These are phyloP conservation scores for Fusarium sp. DNA, from an alignment of 2,329 filamentous ascomycete genomes.

Conservation along the genomic window DNA sequence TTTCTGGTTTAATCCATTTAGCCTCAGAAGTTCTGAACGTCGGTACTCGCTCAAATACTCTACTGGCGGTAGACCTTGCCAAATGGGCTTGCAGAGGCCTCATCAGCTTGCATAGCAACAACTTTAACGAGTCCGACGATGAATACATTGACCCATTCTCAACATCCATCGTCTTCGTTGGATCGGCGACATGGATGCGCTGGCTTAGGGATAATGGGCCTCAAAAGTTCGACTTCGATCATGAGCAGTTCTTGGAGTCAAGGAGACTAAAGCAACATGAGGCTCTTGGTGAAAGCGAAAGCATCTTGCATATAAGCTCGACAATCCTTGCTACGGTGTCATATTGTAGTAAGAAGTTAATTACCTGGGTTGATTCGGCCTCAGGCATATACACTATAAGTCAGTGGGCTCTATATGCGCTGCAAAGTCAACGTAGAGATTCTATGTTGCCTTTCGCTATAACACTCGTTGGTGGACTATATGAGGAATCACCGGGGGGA, in stretches of 20 bases:
- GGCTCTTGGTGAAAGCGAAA: fast-evolving
- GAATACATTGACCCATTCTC: not conserved
- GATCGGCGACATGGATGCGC: not conserved
- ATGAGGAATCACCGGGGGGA: fast-evolving
- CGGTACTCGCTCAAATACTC: no score
- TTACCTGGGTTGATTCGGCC: not conserved
- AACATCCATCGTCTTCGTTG: not conserved
- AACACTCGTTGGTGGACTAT: fast-evolving
- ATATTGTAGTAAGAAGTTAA: fast-evolving
- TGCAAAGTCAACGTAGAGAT: no score
- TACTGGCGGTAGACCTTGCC: no score
- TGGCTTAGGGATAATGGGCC: not conserved
- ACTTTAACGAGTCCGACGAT: fast-evolving
- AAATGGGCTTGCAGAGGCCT: fast-evolving
- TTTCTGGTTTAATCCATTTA: fast-evolving
- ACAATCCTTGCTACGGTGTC: fast-evolving
- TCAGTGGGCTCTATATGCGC: not conserved
- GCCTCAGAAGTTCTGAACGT: not conserved
- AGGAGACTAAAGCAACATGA: not conserved
- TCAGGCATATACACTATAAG: not conserved
- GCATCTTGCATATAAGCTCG: not conserved
- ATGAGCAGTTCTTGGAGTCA: not conserved
- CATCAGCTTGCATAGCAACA: not conserved
- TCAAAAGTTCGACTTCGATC: not conserved
- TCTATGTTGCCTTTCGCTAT: not conserved